phyloP scores from a whole-genome alignment of 495 filamentous ascomycete species.

The Penicillium bovifimosum region DNA sequence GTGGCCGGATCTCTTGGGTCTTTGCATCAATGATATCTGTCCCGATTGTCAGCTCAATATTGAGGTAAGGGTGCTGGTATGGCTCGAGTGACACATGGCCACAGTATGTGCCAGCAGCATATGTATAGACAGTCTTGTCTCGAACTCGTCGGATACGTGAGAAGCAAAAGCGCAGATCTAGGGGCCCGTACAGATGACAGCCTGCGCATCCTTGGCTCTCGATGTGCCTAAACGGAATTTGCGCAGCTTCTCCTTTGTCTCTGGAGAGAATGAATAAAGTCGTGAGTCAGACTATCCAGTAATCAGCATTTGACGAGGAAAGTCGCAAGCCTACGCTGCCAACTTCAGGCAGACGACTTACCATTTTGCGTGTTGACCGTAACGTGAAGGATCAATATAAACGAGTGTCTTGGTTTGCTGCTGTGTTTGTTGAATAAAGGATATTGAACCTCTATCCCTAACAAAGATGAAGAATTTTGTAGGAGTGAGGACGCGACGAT shows the following conservation, averaged over 20 bases:
- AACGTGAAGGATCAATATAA: not conserved
- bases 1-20: conserved; percentile 74
- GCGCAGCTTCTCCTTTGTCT: conserved; percentile 77
- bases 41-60: not conserved
- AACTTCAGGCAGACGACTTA: conserved; percentile 2
- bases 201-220: conserved; percentile 79
- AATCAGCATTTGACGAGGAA: conserved; percentile 3
- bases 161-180: not conserved
- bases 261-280: conserved; percentile 86
- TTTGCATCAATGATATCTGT: conserved; percentile 69
- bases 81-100: not conserved
- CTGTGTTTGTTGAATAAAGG: not conserved
- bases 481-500: conserved; percentile 8
- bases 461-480: not conserved
- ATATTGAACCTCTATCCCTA: not conserved
- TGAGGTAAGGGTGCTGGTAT: not conserved
- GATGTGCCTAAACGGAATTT: conserved; percentile 93
- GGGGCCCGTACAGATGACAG: conserved; percentile 76
- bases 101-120: not conserved
- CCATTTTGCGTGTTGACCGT: conserved; percentile 9
- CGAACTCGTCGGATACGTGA: too few species aligned
- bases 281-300: conserved; percentile 74
- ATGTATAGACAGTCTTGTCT: not conserved
- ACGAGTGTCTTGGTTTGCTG: not conserved
- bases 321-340: not conserved